These are phyloP conservation scores for Oldenlandia corymbosa DNA, from an alignment of 257 asterid species.

Conservation along the genomic window DNA sequence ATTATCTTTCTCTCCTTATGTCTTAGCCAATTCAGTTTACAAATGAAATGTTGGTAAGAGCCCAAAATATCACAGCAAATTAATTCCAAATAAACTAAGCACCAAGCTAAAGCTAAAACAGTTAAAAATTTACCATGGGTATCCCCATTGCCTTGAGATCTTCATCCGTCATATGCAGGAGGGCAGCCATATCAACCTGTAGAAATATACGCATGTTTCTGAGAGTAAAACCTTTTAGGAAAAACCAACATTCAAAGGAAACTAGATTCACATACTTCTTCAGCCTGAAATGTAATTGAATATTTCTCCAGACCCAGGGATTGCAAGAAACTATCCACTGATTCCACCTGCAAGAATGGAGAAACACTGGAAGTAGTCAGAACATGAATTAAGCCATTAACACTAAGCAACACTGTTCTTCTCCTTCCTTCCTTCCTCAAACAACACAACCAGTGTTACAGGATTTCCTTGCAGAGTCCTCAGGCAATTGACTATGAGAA, in stretches of 20 bases:
- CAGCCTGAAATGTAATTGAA: slow-evolving; percentile 91
- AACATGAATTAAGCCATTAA: not conserved
- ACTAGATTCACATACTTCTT: slow-evolving; percentile 57
- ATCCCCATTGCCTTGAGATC: slow-evolving; percentile 97
- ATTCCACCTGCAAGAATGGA: slow-evolving; percentile 56
- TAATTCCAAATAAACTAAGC: too few relatives aligned
- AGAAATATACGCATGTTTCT: slow-evolving; percentile 16
- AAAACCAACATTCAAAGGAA: slow-evolving; percentile 15
- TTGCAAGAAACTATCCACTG: slow-evolving; percentile 73
- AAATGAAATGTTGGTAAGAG: not conserved
- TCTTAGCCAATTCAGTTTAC: not conserved
- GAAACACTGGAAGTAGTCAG: slow-evolving; percentile 19
- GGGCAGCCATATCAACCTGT: slow-evolving; percentile 97
- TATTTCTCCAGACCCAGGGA: slow-evolving; percentile 89
- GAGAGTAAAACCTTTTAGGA: slow-evolving; percentile 8
- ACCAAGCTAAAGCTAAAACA: too few relatives aligned
- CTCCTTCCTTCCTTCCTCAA: too few relatives aligned
- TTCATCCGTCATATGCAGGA: slow-evolving; percentile 90
- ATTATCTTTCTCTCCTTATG: not conserved
- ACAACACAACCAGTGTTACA: too few relatives aligned
- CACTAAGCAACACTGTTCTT: too few relatives aligned
- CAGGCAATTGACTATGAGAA: not conserved
- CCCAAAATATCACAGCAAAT: not conserved
- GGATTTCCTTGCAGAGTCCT: too few relatives aligned
- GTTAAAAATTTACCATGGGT: slow-evolving; percentile 60